phyloP scores from a whole-genome alignment of 768 basidiomycete species.

The Boletales sp. region DNA sequence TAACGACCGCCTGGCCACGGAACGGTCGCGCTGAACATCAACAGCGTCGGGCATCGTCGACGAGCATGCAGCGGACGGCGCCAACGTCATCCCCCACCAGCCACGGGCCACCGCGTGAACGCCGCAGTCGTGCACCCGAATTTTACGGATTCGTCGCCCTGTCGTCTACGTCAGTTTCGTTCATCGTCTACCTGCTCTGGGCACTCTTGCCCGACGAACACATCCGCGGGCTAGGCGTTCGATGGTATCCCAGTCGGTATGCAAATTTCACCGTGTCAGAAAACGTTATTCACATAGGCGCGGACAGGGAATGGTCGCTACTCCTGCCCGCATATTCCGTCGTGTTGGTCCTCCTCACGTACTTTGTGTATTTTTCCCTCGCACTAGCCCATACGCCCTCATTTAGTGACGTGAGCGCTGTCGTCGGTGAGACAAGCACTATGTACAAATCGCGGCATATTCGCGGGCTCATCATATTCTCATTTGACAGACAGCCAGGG shows the following conservation, averaged over 20 bases:
- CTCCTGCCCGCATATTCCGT: constrained; percentile 77
- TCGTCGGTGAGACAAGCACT: constrained; percentile 51
- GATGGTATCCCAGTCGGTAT: constrained; percentile 88
- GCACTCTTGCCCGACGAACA: constrained; percentile 71
- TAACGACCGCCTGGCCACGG: constrained; percentile 13
- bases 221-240: constrained; percentile 62
- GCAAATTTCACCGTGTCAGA: constrained; percentile 10
- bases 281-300: not conserved
- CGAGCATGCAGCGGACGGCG: constrained; percentile 10
- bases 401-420: constrained; percentile 62
- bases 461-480: constrained; percentile 3
- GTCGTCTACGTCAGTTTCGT: constrained; percentile 71
- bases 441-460: constrained; percentile 7
- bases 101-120: constrained; percentile 39
- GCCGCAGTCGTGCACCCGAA: constrained; percentile 71
- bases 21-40: constrained; percentile 18
- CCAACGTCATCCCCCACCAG: constrained; percentile 45
- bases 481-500: constrained; percentile 50
- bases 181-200: constrained; percentile 73
- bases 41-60: not conserved
- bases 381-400: constrained; percentile 68
- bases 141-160: constrained; percentile 90
- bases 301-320: constrained; percentile 75
- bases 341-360: constrained; percentile 68
- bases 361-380: constrained; percentile 72